Percentiles rank a stretch among this genome's conserved stretches.
Conservation (phyloP, 208 protist species). For the Trypanosoma brucei region DNA sequence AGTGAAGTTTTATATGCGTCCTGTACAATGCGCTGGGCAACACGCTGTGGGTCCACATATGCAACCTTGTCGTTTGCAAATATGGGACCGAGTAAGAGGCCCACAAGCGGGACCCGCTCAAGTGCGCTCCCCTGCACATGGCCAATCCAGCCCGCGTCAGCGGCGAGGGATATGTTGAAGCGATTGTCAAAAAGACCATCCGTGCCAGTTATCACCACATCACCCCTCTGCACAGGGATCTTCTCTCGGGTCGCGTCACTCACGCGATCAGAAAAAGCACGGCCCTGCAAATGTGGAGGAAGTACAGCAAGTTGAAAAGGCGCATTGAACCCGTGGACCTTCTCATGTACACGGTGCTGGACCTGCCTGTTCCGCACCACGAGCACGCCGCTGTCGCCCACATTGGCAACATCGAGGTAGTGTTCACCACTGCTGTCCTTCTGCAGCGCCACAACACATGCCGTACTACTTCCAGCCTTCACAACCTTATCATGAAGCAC, state of each 20-base stretch:
- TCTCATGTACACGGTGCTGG: constrained; percentile 81
- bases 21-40: constrained; percentile 81
- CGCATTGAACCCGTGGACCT: constrained; percentile 90
- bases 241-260: constrained; percentile 69
- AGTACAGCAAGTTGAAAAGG: constrained; percentile 89
- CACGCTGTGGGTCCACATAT: constrained; percentile 84
- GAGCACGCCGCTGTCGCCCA: constrained; percentile 87
- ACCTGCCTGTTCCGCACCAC: constrained; percentile 75
- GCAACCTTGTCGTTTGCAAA: constrained; percentile 64
- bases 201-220: constrained; percentile 89
- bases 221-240: constrained; percentile 77
- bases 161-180: constrained; percentile 80
- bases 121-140: constrained; percentile 55
- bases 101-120: constrained; percentile 68
- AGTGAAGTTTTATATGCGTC: constrained; percentile 77
- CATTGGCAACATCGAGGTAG: constrained; percentile 84
- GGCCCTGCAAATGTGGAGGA: constrained; percentile 56
- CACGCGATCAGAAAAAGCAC: constrained; percentile 65
- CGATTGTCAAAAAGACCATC: constrained; percentile 94
- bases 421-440: constrained; percentile 46
- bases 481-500: constrained; percentile 69
- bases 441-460: constrained; percentile 72
- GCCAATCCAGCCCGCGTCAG: constrained; percentile 80
- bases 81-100: constrained; percentile 67
- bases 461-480: constrained; percentile 88